A percentile compares a stretch with the other conserved stretches of the same genome.
These are phyloP conservation scores for Petunia secreta DNA, from an alignment of 257 asterid genomes.

Conservation along the genomic window DNA sequence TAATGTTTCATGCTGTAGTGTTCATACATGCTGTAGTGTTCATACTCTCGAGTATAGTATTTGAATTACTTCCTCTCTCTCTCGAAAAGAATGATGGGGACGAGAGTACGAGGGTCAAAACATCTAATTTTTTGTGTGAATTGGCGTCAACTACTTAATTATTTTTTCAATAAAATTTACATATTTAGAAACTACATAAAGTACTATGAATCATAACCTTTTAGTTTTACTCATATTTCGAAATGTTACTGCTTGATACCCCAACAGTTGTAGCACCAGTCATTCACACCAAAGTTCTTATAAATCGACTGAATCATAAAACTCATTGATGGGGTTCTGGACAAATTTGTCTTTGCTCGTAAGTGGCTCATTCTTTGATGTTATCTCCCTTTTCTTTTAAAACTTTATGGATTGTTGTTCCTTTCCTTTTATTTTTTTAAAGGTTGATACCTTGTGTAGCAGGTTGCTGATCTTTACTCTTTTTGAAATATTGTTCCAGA, in stretches of 20 bases:
- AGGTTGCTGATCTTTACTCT: conserved; percentile 18
- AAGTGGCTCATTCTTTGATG: neutral
- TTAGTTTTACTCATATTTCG: neutral
- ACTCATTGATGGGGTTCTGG: neutral
- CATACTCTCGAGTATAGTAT: neutral
- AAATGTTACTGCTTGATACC: conserved; percentile 18
- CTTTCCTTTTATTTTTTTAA: neutral
- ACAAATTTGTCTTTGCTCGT: conserved; percentile 6
- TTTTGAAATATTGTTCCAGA: conserved; percentile 45
- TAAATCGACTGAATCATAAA: neutral
- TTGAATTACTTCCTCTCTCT: neutral
- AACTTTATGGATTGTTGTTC: neutral
- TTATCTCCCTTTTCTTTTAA: conserved; percentile 5
- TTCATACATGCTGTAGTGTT: neutral
- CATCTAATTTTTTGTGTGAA: neutral
- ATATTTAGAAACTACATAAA: neutral
- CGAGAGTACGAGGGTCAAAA: neutral
- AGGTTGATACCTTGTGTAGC: conserved; percentile 9
- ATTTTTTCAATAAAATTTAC: neutral
- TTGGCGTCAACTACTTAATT: conserved; percentile 15
- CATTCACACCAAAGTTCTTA: neutral
- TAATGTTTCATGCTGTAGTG: conserved; percentile 14
- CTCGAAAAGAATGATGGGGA: neutral
- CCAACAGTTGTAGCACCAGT: neutral
- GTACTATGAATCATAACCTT: conserved; percentile 6